Evolutionary conservation across 2,329 filamentous ascomycete species (phyloP), one percentile per base, ranked within the genome.

Genomic region (Colletotrichum trifolii): DNA sequence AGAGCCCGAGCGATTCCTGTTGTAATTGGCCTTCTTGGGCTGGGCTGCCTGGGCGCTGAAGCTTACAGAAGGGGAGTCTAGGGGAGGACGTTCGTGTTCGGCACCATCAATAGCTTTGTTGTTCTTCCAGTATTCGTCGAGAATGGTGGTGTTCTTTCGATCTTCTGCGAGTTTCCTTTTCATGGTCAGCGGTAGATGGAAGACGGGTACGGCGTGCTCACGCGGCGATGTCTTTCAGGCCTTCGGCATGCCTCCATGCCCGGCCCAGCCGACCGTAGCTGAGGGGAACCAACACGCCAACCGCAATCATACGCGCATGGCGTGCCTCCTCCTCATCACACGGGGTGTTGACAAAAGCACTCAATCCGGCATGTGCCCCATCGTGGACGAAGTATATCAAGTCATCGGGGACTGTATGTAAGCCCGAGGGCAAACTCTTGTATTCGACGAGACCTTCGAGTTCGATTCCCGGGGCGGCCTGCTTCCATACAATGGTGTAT

Each of bases 331-430:
- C 87, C 70, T 93, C 91, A 12, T 91, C 89, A 53, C 93, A 94
- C 3, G 91, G 90, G 68, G 87, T 87, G 76, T 97, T 97, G 75
- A 96, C 83, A 75, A 97, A 99, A 35, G 94, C 94, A 80, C 94
- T 97, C 71, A 98, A 84, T 35, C 96, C 96, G 6, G 94, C 94
- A 79, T 94, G 90, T 49, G 87, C 84, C 52, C 87, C 82, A 66
- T 88, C 90, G 74, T 98, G 94, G 47, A 97, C 89, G 76, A 98
- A 99, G 82, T 98, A 99, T 73, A 94, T 92, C 55, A 98, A 83
- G 77, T 99, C 96, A 69, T 94, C 89, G 38, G 90, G 83, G 17
- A 98, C 93, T 62, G 93, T 91, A 79, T 99, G 96, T 54, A 97
- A 79, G 33, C 96, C 96, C 0, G 95, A 98, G 2, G 96, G 96